A percentile compares a stretch with the other conserved stretches of the same genome.
These are phyloP conservation scores for Huntiella omanensis DNA, from an alignment of 2,329 filamentous ascomycete species.

Conservation along the genomic window DNA sequence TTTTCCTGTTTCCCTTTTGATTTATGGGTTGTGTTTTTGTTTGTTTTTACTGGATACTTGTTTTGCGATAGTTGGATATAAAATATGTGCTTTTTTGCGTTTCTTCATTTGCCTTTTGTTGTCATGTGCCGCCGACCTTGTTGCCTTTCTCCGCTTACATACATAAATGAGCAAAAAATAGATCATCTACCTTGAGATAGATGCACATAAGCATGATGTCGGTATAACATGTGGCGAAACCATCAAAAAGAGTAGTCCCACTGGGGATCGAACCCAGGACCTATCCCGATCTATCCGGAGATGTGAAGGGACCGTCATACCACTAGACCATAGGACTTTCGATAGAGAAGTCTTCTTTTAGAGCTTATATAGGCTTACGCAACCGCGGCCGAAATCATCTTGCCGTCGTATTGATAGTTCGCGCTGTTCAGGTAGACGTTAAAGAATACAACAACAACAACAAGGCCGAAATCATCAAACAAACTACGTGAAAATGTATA, in stretches of 20 bases:
- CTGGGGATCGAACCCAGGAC: conserved; percentile 12
- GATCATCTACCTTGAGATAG: neutral
- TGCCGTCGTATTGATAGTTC: too few relatives aligned
- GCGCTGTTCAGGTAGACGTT: too few relatives aligned
- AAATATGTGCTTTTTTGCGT: neutral
- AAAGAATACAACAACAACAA: too few relatives aligned
- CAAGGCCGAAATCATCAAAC: too few relatives aligned
- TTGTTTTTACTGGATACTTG: neutral
- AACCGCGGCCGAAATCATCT: too few relatives aligned
- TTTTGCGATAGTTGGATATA: neutral
- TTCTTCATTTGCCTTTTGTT: neutral
- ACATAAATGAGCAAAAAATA: neutral
- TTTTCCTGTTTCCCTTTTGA: neutral
- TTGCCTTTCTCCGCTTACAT: neutral
- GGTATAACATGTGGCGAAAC: neutral
- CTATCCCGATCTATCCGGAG: conserved; percentile 3
- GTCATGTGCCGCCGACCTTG: neutral
- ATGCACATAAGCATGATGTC: neutral
- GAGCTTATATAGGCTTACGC: too few relatives aligned
- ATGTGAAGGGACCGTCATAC: conserved; percentile 12
- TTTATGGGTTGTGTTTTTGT: conserved; percentile 1
- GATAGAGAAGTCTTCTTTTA: neutral
- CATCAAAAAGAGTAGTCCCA: conserved; percentile 9
- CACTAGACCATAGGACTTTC: conserved; percentile 18
- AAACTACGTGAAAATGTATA: too few relatives aligned